Percentiles rank a stretch among this genome's conserved stretches.
Conservation (phyloP, 2,329 filamentous ascomycete genomes). For the Diaporthe citri region DNA sequence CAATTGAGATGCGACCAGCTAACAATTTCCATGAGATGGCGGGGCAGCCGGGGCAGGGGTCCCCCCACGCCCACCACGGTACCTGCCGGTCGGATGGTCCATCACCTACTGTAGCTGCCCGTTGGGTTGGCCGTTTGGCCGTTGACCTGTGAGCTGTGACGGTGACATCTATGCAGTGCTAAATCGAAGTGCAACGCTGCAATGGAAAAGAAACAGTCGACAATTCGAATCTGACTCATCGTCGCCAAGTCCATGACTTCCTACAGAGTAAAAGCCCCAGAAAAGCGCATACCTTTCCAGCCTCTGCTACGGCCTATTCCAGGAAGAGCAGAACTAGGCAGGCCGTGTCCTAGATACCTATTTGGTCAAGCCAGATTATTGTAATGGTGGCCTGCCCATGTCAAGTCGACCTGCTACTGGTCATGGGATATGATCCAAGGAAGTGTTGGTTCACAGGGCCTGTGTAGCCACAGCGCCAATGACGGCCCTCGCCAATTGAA, state of each 20-base stretch:
- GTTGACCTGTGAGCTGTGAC: neutral
- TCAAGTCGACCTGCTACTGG: neutral
- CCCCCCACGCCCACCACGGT: conserved; percentile 2
- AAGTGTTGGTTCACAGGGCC: neutral
- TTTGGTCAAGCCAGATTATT: neutral
- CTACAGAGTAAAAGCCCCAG: neutral
- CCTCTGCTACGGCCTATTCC: neutral
- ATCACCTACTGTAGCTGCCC: neutral
- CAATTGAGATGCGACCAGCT: conserved; percentile 26
- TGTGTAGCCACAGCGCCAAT: neutral
- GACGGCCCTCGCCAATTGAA: no score
- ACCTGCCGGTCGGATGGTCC: neutral
- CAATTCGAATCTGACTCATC: neutral
- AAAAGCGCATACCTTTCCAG: neutral
- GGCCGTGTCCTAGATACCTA: neutral
- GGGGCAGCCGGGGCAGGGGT: conserved; percentile 9
- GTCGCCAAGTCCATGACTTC: neutral
- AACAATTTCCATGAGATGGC: conserved; percentile 32
- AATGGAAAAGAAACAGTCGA: neutral
- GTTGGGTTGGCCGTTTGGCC: neutral
- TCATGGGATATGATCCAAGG: neutral
- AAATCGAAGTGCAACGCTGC: neutral
- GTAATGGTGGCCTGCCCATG: neutral
- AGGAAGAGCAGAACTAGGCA: neutral
- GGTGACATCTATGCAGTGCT: neutral